phyloP scores from a whole-genome alignment of 2,329 filamentous ascomycete species.

The Sporothrix luriei region DNA sequence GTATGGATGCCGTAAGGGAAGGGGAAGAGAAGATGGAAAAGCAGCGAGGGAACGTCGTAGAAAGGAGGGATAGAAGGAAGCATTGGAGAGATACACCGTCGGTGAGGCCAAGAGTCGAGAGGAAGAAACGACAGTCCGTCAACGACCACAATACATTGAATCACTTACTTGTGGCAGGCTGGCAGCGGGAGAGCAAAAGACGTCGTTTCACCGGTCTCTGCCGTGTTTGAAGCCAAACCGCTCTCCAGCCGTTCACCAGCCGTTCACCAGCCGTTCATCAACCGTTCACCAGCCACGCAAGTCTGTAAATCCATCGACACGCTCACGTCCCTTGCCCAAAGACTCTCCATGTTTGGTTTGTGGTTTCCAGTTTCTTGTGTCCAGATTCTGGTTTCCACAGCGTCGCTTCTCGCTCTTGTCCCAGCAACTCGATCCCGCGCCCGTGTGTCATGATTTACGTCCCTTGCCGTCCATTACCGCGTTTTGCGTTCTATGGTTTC shows the following conservation, averaged over 20 bases:
- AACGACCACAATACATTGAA: not conserved
- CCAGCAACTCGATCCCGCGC: constrained; percentile 16
- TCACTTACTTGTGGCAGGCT: no score
- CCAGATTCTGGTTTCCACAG: no score
- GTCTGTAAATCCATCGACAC: no score
- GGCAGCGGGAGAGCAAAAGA: not conserved
- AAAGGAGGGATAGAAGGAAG: not conserved
- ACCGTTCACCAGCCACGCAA: not conserved
- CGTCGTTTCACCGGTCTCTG: constrained; percentile 9
- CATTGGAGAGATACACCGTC: not conserved
- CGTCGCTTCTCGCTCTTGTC: not conserved
- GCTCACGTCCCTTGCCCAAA: constrained; percentile 9
- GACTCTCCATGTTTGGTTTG: not conserved
- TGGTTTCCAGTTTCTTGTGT: no score
- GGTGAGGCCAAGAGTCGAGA: not conserved
- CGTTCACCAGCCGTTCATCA: not conserved
- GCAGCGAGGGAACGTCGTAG: not conserved
- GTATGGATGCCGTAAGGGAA: not conserved
- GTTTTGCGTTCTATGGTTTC: not conserved
- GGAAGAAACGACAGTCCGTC: no score
- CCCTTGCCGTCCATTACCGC: not conserved
- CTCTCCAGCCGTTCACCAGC: not conserved
- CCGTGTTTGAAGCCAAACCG: constrained; percentile 1
- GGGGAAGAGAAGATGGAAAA: not conserved
- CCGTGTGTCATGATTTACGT: constrained; percentile 17